Percentiles rank a stretch among this genome's conserved stretches.
phyloP scores from a whole-genome alignment of 1,284 basidiomycete genomes.

The Kwoniella shivajii region DNA sequence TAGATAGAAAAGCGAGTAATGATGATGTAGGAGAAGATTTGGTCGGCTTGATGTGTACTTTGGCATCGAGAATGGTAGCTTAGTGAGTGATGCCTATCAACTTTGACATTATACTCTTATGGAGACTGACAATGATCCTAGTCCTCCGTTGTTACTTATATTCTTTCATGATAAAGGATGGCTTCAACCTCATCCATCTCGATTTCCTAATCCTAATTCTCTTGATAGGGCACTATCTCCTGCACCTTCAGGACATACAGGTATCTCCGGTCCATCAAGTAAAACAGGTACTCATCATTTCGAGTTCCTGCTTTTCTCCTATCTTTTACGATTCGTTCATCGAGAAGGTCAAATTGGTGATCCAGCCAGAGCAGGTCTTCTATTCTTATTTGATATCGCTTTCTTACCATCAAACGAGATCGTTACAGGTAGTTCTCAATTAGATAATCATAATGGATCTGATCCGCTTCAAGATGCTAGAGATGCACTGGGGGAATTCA shows the following conservation, averaged over 20 bases:
- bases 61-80: constrained; percentile 85
- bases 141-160: constrained; percentile 85
- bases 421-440: constrained; percentile 31
- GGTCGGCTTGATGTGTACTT: constrained; percentile 84
- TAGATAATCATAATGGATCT: constrained; percentile 31
- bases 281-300: constrained; percentile 59
- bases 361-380: constrained; percentile 84
- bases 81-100: constrained; percentile 55
- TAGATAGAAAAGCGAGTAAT: constrained; percentile 15
- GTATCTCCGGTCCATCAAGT: constrained; percentile 45
- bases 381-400: constrained; percentile 92
- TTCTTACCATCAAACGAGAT: constrained; percentile 61
- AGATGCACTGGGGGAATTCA: constrained; percentile 84
- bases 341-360: constrained; percentile 92
- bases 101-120: background rate
- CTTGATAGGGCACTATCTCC: constrained; percentile 55
- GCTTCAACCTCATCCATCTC: constrained; percentile 26
- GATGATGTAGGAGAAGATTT: constrained; percentile 59
- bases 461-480: constrained; percentile 80
- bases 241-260: constrained; percentile 55
- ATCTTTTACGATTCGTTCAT: constrained; percentile 92
- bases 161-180: constrained; percentile 84
- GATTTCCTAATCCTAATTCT: constrained; percentile 63
- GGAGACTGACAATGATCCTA: constrained; percentile 14
- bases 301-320: constrained; percentile 92